Conservation (phyloP, 2,329 filamentous ascomycete genomes). For the Cucurbitaria berberidis region DNA sequence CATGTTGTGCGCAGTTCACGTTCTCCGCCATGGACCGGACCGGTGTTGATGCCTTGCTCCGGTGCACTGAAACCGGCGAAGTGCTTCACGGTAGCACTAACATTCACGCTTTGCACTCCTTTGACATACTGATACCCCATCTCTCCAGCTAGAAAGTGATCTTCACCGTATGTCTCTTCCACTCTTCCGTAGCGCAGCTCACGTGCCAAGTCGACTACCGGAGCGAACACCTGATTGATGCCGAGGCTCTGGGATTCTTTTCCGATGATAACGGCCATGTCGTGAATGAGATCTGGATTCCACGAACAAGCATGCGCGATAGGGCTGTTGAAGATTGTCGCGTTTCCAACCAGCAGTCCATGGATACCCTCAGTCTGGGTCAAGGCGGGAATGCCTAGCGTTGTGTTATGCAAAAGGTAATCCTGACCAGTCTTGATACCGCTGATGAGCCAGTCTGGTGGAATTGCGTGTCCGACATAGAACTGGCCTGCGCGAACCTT, state of each 20-base stretch:
- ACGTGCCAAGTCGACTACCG: conserved; percentile 72
- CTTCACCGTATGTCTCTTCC: conserved; percentile 76
- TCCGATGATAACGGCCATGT: conserved; percentile 71
- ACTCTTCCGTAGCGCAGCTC: conserved; percentile 75
- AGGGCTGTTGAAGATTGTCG: conserved; percentile 80
- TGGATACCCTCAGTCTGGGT: conserved; percentile 78
- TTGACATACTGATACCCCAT: conserved; percentile 66
- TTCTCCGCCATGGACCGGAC: conserved; percentile 63
- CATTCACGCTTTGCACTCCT: conserved; percentile 68
- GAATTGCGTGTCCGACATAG: conserved; percentile 72
- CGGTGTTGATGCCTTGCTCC: conserved; percentile 75
- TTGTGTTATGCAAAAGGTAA: conserved; percentile 70
- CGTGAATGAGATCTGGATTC: conserved; percentile 67
- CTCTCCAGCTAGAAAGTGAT: conserved; percentile 71
- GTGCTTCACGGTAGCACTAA: conserved; percentile 77
- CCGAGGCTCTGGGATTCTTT: conserved; percentile 70
- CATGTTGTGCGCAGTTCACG: conserved; percentile 62
- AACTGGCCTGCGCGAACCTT: conserved; percentile 69
- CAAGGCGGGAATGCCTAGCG: conserved; percentile 71
- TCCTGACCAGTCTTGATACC: conserved; percentile 71
- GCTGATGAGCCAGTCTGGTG: conserved; percentile 67
- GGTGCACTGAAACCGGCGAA: conserved; percentile 72
- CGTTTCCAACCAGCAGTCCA: conserved; percentile 73
- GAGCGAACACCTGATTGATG: conserved; percentile 75
- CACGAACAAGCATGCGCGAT: conserved; percentile 75